Base-by-base conservation (phyloP, 139 green algal genomes). In the Micromonas pusilla region DNA sequence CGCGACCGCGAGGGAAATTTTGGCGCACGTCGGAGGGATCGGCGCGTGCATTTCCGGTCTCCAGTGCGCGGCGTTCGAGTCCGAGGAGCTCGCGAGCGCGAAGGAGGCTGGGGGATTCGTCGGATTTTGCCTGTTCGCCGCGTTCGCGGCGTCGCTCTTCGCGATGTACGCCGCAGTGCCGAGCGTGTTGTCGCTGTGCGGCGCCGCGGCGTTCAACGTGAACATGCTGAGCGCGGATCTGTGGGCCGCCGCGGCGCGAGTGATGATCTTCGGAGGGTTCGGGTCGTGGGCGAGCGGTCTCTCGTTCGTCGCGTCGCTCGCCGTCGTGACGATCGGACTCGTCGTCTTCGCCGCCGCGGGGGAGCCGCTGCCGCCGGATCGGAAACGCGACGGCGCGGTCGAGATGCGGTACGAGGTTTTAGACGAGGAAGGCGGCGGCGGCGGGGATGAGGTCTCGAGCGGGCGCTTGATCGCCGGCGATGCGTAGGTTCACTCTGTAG, bases 161-260 rank as follows among this genome's bases (percentile, higher is more conserved):
- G 37, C 37, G n/a, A 92, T 94, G 78, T 90, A 89, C 63, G 74
- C 82, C 13, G 38, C 89, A 5, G 78, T 63, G 34, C 72, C 36
- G 23, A 23, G 45, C 19, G 45, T 78, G n/a, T 34, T 78, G 23
- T 21, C 19, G 72, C 72, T 9, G 13, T 38, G 83, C 19, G 88
- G 88, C 9, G 79, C 87, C 16, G 85, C 89, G 0, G 76, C 91
- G 26, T 79, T 95, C 38, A 94, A 95, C 79, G 77, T 95, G 37
- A 88, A 79, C 0, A 83, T 95, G 66, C 83, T 95, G 20, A 87
- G 86, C 0, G 89, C 82, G 0, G 86, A 93, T 66, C 45, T 90
- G 1, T 93, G 89, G 89, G 77, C 84, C 0, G 88, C 79, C 0
- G 57, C 81, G 3, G 77, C 84, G 2, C 74, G 88, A 1, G 60